phyloP scores from a whole-genome alignment of 2,329 filamentous ascomycete species.

The Diaporthe vexans region DNA sequence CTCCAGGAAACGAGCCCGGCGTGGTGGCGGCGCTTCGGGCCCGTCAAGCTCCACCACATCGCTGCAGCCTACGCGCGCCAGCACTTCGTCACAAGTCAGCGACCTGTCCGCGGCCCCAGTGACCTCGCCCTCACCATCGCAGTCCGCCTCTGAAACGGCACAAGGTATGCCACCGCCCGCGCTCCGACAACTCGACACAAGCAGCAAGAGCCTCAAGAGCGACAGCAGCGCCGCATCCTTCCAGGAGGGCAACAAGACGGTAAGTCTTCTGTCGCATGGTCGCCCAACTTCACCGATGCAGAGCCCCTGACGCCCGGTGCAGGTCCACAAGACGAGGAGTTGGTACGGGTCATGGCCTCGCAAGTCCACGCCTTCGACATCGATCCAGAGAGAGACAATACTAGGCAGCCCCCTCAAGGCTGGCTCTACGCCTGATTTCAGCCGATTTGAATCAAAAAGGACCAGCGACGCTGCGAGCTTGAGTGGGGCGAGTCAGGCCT shows the following conservation, averaged over 20 bases:
- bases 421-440: slow-evolving; percentile 62
- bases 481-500: slow-evolving; percentile 49
- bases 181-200: slow-evolving; percentile 27
- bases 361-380: slow-evolving; percentile 72
- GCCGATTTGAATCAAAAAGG: slow-evolving; percentile 62
- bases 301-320: slow-evolving; percentile 30
- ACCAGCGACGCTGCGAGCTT: slow-evolving; percentile 49
- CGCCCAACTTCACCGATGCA: background rate
- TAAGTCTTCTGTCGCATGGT: slow-evolving; percentile 7
- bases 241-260: slow-evolving; percentile 32
- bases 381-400: slow-evolving; percentile 73
- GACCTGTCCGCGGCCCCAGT: slow-evolving; percentile 33
- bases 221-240: slow-evolving; percentile 11
- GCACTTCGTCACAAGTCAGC: slow-evolving; percentile 41
- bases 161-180: slow-evolving; percentile 31
- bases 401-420: slow-evolving; percentile 67
- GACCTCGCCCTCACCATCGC: slow-evolving; percentile 39
- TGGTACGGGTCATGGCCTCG: slow-evolving; percentile 76
- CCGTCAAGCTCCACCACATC: slow-evolving; percentile 43
- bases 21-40: slow-evolving; percentile 49
- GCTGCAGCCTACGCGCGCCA: slow-evolving; percentile 43
- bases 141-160: slow-evolving; percentile 9
- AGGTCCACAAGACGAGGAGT: slow-evolving; percentile 68
- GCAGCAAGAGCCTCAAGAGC: slow-evolving; percentile 36
- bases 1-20: slow-evolving; percentile 58